Percentiles rank a stretch among this genome's conserved stretches.
These are phyloP conservation scores for Chaetomidium leptoderma DNA, from an alignment of 495 filamentous ascomycete species.

Conservation along the genomic window DNA sequence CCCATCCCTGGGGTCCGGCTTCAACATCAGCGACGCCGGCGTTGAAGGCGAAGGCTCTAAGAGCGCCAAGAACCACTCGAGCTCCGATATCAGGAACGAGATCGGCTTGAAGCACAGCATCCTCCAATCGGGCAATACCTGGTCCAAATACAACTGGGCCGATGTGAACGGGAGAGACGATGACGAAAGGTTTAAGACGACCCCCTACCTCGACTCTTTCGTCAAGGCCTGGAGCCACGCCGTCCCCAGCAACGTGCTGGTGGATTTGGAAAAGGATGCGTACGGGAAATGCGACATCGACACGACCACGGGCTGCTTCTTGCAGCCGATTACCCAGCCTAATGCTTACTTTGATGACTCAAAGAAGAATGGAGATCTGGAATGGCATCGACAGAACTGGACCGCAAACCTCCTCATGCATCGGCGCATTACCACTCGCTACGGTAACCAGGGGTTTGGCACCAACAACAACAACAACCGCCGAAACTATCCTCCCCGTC, in stretches of 20 bases:
- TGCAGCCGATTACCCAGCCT: constrained; percentile 26
- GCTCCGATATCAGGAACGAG: constrained; percentile 20
- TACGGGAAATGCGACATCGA: constrained; percentile 29
- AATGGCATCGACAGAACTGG: constrained; percentile 23
- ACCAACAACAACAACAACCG: neutral
- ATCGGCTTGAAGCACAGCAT: constrained; percentile 19
- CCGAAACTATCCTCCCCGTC: neutral
- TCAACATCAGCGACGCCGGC: constrained; percentile 16
- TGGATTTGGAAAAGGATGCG: constrained; percentile 13
- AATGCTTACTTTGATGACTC: constrained; percentile 19
- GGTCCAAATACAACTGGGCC: constrained; percentile 12
- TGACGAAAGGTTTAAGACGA: constrained; percentile 4
- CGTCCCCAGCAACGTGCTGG: constrained; percentile 10
- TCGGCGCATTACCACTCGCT: neutral
- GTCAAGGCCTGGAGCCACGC: constrained; percentile 13
- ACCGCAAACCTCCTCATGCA: constrained; percentile 11
- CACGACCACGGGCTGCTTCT: constrained; percentile 27
- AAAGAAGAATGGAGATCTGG: neutral
- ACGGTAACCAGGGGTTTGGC: neutral
- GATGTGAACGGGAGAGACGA: neutral
- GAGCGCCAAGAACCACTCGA: neutral
- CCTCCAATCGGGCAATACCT: neutral
- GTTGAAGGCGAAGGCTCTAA: neutral
- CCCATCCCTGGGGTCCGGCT: constrained; percentile 2
- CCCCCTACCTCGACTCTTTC: constrained; percentile 7